phyloP scores from a whole-genome alignment of 805 yeast genomes.

The Hanseniaspora nectarophila region DNA sequence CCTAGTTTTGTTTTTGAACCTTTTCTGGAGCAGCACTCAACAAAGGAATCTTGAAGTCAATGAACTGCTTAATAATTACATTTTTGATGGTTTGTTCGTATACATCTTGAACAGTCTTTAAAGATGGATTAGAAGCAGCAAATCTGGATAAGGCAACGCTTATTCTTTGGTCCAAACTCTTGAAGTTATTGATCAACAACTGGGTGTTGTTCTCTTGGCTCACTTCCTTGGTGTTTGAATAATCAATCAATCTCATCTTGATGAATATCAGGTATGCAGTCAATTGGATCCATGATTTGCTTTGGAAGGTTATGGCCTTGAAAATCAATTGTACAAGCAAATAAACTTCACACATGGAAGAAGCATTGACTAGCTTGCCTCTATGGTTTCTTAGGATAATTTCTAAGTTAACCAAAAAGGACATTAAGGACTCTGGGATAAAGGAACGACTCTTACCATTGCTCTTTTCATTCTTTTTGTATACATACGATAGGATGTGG shows the following conservation, averaged over 20 bases:
- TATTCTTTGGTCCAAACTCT: neutral
- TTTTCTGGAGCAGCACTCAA: neutral
- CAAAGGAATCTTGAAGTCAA: neutral
- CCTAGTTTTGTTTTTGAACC: neutral
- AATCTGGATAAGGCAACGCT: neutral
- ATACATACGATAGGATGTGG: constrained; percentile 59
- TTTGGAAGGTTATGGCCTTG: neutral
- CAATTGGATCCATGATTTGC: constrained; percentile 5
- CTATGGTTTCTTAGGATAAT: constrained; percentile 42
- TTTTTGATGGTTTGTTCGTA: constrained; percentile 2
- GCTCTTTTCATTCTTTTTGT: constrained; percentile 19
- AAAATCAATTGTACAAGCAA: constrained; percentile 23
- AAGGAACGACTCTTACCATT: constrained; percentile 58
- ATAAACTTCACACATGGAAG: constrained; percentile 47
- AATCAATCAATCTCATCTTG: constrained; percentile 5
- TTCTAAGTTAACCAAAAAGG: constrained; percentile 26
- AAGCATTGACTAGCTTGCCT: constrained; percentile 45
- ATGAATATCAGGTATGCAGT: constrained; percentile 8
- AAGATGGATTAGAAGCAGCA: neutral
- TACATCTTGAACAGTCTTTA: neutral
- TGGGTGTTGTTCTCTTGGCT: constrained; percentile 2
- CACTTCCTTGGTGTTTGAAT: neutral
- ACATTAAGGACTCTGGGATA: constrained; percentile 28
- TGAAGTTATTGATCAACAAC: constrained; percentile 6
- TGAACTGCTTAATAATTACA: constrained; percentile 2